Conservation (phyloP, 768 basidiomycete genomes). For the Lactarius akahatsu region DNA sequence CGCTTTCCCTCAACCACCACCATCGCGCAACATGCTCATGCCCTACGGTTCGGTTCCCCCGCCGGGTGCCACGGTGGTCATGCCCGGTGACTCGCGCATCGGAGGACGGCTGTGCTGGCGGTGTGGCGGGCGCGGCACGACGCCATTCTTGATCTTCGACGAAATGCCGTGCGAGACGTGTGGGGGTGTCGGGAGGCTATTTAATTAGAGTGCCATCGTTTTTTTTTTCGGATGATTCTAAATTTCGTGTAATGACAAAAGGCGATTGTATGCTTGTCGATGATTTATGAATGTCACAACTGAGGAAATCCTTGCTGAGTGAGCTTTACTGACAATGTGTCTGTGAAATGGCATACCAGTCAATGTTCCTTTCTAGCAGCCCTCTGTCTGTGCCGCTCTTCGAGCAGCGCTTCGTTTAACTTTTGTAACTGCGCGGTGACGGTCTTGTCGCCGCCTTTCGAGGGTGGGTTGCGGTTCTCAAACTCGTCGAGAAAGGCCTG, state of each 20-base stretch:
- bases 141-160: constrained; percentile 56
- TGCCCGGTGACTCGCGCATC: constrained; percentile 66
- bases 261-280: background rate
- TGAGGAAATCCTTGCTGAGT: background rate
- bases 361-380: background rate
- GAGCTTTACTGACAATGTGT: background rate
- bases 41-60: constrained; percentile 35
- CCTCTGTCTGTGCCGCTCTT: constrained; percentile 31
- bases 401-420: constrained; percentile 36
- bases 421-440: constrained; percentile 40
- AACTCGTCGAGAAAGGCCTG: constrained; percentile 37
- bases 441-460: constrained; percentile 38
- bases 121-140: constrained; percentile 59
- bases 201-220: constrained; percentile 6
- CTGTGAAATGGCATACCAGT: background rate
- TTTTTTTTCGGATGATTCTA: background rate
- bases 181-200: constrained; percentile 57
- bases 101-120: constrained; percentile 66
- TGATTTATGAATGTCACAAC: background rate
- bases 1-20: background rate
- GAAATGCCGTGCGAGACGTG: constrained; percentile 54
- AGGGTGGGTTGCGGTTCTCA: constrained; percentile 34
- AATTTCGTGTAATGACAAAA: background rate
- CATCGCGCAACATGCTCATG: constrained; percentile 16
- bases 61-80: constrained; percentile 48